phyloP scores from a whole-genome alignment of 2,329 filamentous ascomycete genomes.

The Huntiella moniliformis region DNA sequence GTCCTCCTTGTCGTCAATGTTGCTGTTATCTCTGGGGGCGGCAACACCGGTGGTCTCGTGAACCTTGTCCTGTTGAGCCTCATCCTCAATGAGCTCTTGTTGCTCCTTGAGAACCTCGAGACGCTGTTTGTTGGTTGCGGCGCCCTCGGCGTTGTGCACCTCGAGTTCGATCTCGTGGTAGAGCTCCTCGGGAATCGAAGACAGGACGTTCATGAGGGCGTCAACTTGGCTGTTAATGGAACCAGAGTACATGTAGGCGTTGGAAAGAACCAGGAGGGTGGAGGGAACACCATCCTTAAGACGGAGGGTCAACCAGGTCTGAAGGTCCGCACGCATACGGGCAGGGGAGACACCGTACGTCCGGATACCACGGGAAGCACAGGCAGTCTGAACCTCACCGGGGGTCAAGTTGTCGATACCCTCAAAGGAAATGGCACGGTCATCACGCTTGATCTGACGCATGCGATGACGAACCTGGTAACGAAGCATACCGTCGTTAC shows the following conservation, averaged over 20 bases:
- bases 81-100: conserved; percentile 92
- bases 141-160: conserved; percentile 89
- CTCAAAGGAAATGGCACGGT: conserved; percentile 83
- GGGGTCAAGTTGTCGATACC: conserved; percentile 89
- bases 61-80: conserved; percentile 77
- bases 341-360: conserved; percentile 84
- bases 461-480: conserved; percentile 96
- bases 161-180: conserved; percentile 99
- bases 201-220: conserved; percentile 77
- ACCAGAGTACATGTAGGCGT: conserved; percentile 93
- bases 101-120: conserved; percentile 97
- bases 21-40: conserved; percentile 65
- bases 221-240: conserved; percentile 84
- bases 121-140: conserved; percentile 95
- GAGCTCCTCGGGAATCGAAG: conserved; percentile 87
- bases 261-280: conserved; percentile 84
- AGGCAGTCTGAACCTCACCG: conserved; percentile 77
- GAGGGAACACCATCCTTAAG: conserved; percentile 91
- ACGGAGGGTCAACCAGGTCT: conserved; percentile 85
- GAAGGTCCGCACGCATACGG: conserved; percentile 70
- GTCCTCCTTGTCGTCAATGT: conserved; percentile 91
- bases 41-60: conserved; percentile 57
- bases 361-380: conserved; percentile 76
- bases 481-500: conserved; percentile 91
- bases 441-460: conserved; percentile 97